phyloP scores from a whole-genome alignment of 2,329 filamentous ascomycete genomes.

The Dichotomopilus funicola region DNA sequence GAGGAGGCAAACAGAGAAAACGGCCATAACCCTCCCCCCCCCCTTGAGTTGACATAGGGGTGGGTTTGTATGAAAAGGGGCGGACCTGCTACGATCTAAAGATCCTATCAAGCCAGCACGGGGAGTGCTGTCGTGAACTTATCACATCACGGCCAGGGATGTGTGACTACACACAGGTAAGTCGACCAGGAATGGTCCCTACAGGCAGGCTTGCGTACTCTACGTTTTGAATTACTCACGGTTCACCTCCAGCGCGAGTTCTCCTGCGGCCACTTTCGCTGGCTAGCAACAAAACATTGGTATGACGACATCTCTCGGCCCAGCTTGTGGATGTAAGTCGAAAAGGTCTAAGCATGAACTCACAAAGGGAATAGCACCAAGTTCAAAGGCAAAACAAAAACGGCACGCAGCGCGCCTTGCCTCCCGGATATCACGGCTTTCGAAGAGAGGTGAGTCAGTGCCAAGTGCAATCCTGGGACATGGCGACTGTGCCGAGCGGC shows the following conservation, averaged over 20 bases:
- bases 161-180: conserved; percentile 7
- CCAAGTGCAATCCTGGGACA: too few species aligned
- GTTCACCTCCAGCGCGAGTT: conserved; percentile 1
- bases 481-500: too few species aligned
- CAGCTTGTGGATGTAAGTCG: neutral
- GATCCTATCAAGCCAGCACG: too few species aligned
- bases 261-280: conserved; percentile 7
- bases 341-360: neutral
- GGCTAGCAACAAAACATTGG: conserved; percentile 7
- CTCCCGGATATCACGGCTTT: conserved; percentile 8
- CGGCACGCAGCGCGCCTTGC: neutral
- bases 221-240: neutral
- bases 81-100: too few species aligned
- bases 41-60: too few species aligned
- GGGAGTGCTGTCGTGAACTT: too few species aligned
- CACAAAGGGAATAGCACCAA: neutral
- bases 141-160: neutral
- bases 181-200: neutral
- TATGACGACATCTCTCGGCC: neutral
- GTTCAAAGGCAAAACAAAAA: neutral
- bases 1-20: too few species aligned
- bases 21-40: too few species aligned
- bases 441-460: conserved; percentile 2
- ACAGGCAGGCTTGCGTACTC: neutral
- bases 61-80: too few species aligned